A percentile compares a stretch with the other conserved stretches of the same genome.
These are phyloP conservation scores for Coprinellus micaceus DNA, from an alignment of 768 basidiomycete species.

Conservation along the genomic window DNA sequence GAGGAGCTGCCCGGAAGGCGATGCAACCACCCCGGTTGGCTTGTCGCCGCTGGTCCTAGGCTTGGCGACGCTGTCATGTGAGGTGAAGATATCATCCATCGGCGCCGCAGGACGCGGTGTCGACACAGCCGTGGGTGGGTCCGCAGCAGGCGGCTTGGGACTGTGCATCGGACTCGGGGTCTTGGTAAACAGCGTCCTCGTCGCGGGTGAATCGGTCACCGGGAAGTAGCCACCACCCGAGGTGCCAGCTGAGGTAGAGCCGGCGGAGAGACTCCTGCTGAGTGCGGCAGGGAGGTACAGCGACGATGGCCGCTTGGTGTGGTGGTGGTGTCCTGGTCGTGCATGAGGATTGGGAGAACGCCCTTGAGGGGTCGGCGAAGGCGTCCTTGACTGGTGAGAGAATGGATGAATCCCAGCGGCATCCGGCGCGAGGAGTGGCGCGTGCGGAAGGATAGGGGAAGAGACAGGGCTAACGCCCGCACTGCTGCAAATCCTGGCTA, in stretches of 20 bases:
- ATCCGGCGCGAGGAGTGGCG: background rate
- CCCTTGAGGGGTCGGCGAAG: background rate
- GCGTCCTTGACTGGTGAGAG: background rate
- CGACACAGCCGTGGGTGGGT: too few species aligned
- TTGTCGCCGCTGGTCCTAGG: too few species aligned
- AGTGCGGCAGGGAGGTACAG: background rate
- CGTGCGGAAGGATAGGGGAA: background rate
- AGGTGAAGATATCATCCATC: too few species aligned
- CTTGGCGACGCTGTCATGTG: too few species aligned
- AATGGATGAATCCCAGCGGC: background rate
- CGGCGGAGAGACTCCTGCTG: background rate
- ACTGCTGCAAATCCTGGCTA: background rate
- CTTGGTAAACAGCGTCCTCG: too few species aligned
- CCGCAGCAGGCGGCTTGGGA: constrained; percentile 21
- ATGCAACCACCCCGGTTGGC: constrained; percentile 3
- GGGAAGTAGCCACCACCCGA: constrained; percentile 5
- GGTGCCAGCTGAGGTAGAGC: constrained; percentile 12
- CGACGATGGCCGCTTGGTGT: background rate
- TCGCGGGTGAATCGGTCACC: constrained; percentile 14
- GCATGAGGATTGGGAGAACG: background rate
- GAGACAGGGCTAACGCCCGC: background rate
- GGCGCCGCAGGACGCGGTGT: too few species aligned
- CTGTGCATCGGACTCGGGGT: constrained; percentile 27
- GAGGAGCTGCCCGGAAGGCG: constrained; percentile 34
- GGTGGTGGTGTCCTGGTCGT: background rate